Base-by-base conservation (phyloP, 73 alveolate species). In the Tetrahymena borealis region DNA sequence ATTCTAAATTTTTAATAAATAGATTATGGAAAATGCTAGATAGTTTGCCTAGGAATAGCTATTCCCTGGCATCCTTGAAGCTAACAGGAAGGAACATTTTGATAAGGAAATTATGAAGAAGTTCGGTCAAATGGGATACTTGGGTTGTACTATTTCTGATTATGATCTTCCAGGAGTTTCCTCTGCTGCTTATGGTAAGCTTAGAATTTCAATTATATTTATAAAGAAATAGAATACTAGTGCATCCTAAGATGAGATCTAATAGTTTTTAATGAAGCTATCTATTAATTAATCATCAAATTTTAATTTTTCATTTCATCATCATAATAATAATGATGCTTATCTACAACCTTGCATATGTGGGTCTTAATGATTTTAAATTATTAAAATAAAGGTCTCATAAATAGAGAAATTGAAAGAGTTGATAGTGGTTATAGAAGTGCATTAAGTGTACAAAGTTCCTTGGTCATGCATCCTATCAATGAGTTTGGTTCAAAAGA, bases 81-180 rank as follows among this genome's bases (percentile, higher is more conserved):
- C 98, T 9, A 94, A 90, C 93, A 94, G 94, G 0, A 94, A 92
- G 15, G 99, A 97, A 90, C 38, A 36, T 7, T 95, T 96, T 79
- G 98, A 97, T 78, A 91, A 78, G 20, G 95, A 96, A 37, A 97
- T 97, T 28, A 79, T 94, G 94, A 94, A 94, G 92, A 97, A 97
- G 92, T 78, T 96, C 94, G 98, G 98, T n/a, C 96, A 91, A 39
- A 94, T 91, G 85, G 99, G 99, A 31, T 96, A 96, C 93, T 94
- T 96, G 37, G 99, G 99, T 31, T 97, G 98, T 93, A 96, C 98
- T 37, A 79, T 91, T 38, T 60, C 38, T 13, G 99, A 96, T 32
- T 97, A 97, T 90, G 99, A 98, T 28, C 96, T 98, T 33, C 98
- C 99, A 77, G 99, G 99, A 15, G 98, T 97, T 78, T 94, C 98